These are phyloP conservation scores for Pisolithus thermaeus DNA, from an alignment of 1,284 basidiomycete species.

Conservation along the genomic window DNA sequence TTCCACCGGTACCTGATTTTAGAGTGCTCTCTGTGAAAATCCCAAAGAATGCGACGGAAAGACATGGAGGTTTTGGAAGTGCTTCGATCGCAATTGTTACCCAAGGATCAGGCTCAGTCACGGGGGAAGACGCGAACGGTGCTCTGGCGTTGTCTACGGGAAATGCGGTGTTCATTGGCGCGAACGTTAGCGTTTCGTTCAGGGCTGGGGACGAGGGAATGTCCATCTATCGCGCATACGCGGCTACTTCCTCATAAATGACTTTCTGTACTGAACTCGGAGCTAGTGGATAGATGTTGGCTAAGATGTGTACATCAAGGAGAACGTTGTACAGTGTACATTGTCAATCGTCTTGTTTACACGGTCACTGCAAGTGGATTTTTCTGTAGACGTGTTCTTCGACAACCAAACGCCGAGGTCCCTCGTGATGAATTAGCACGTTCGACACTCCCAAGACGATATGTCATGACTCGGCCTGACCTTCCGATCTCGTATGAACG, in stretches of 20 bases:
- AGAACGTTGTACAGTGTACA: too few species aligned
- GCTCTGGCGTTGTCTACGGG: conserved; percentile 55
- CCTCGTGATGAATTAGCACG: too few species aligned
- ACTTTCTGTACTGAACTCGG: too few species aligned
- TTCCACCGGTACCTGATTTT: conserved; percentile 95
- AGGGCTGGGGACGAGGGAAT: conserved; percentile 30
- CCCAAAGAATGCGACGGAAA: conserved; percentile 40
- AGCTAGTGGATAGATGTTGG: too few species aligned
- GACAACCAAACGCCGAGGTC: too few species aligned
- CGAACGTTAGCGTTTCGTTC: conserved; percentile 49
- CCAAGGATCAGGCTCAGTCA: conserved; percentile 57
- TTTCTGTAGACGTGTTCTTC: too few species aligned
- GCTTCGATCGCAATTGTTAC: conserved; percentile 84
- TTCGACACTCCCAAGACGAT: too few species aligned
- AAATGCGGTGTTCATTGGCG: conserved; percentile 83
- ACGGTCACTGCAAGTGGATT: too few species aligned
- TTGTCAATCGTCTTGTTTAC: too few species aligned
- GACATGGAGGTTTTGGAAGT: conserved; percentile 63
- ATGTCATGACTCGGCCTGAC: too few species aligned
- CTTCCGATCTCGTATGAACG: background rate
- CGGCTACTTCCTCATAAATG: conserved; percentile 27
- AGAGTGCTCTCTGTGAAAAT: conserved; percentile 71
- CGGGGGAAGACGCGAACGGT: conserved; percentile 36
- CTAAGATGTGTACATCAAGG: too few species aligned
- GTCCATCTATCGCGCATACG: conserved; percentile 70